Base-by-base conservation (phyloP, 108 stramenopile genomes). In the Stephanodiscus triporus region DNA sequence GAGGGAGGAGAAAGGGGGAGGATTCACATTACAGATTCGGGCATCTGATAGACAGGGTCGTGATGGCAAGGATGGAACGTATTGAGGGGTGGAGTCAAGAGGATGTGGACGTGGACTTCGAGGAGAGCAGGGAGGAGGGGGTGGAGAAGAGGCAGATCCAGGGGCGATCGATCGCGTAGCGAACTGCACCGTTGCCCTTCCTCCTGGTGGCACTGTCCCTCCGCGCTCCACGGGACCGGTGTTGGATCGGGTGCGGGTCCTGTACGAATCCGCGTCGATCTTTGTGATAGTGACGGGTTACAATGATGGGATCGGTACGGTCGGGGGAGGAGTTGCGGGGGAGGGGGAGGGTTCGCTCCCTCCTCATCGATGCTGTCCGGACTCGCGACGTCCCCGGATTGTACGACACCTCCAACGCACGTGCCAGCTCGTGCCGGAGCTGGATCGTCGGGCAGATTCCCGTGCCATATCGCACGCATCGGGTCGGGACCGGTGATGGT, bases 1-100 rank as follows among this genome's bases (percentile, higher is more conserved):
- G 88, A 68, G 62, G 67, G 58, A 61, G 26, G 27, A 71, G 45
- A 80, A 81, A 64, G 88, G 86, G 9, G 87, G 89, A 26, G 82
- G 84, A 10, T 89, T 89, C 67, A 93, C 95, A 17, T 71, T 96
- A 27, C 86, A 93, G n/a, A 51, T 67, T 89, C 38, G 95, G 95
- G 32, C 92, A 96, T 74, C 84, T 88, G 59, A 32, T 96, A 45
- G 95, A 96, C 69, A 79, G 95, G 8, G 88, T 92, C 20, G 83
- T 89, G 29, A 64, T 90, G 36, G 71, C 75, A 36, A 68, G 75
- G 36, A 23, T 91, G 66, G 67, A 80, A 56, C 86, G 67, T 48
- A 69, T 24, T 43, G 59, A 7, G 59, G 73, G 38, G 56, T 49
- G 10, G 67, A 58, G n/a, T n/a, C n/a, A n/a, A n/a, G n/a, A n/a